A percentile compares a stretch with the other conserved stretches of the same genome.
Conservation (phyloP, 441 rosid species). For the Brassica balearica region DNA sequence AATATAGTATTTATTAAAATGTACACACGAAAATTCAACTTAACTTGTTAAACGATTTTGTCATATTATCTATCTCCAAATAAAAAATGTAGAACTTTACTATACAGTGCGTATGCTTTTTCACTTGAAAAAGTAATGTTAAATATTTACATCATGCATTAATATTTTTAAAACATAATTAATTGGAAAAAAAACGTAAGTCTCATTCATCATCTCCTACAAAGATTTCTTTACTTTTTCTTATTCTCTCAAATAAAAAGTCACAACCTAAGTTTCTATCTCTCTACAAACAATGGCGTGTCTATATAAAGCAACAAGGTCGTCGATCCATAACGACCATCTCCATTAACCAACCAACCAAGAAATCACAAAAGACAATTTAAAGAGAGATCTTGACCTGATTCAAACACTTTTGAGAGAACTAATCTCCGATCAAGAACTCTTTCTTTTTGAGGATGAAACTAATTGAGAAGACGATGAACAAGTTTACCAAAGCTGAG, state of each 20-base stretch:
- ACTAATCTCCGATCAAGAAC: background rate
- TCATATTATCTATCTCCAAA: background rate
- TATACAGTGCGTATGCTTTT: background rate
- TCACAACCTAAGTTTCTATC: constrained; percentile 33
- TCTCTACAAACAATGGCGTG: constrained; percentile 42
- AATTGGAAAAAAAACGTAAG: constrained; percentile 10
- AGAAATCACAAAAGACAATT: constrained; percentile 10
- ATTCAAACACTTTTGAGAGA: constrained; percentile 15
- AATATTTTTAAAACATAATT: background rate
- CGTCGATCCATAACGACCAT: constrained; percentile 43
- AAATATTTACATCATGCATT: background rate
- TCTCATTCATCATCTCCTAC: constrained; percentile 38
- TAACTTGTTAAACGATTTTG: background rate
- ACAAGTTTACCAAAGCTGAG: constrained; percentile 21
- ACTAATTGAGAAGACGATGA: constrained; percentile 43
- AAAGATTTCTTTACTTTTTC: background rate
- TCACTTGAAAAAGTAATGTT: background rate
- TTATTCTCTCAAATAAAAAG: constrained; percentile 32
- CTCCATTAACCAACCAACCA: constrained; percentile 23
- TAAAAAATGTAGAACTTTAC: background rate
- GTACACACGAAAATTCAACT: background rate
- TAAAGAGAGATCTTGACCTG: background rate
- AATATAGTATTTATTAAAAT: background rate
- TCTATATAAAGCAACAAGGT: constrained; percentile 45
- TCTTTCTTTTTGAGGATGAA: constrained; percentile 30